Conservation (phyloP, 805 yeast species). For the Metschnikowia sp. region DNA sequence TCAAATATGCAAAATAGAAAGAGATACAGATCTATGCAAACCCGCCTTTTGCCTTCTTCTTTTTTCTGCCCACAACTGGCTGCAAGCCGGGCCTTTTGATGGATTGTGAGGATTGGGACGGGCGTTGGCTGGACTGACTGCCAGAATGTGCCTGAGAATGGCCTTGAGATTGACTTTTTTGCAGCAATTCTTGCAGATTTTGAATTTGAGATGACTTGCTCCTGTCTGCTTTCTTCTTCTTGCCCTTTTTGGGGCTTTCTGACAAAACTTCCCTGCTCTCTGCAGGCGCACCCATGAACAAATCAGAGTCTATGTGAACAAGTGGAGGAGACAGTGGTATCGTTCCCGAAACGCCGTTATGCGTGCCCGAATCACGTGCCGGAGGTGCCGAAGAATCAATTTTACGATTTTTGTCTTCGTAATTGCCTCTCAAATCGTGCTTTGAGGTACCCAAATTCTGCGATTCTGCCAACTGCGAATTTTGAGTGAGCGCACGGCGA, state of each 20-base stretch:
- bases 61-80: slow-evolving; percentile 20
- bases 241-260: no score
- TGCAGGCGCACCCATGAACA: no score
- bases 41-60: slow-evolving; percentile 45
- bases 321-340: slow-evolving; percentile 2
- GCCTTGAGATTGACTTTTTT: neutral
- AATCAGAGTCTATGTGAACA: neutral
- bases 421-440: no score
- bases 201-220: neutral
- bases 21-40: slow-evolving; percentile 24
- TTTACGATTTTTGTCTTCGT: no score
- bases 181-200: neutral
- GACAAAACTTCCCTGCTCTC: no score
- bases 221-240: neutral
- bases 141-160: no score
- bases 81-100: slow-evolving; percentile 8
- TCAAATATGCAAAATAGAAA: neutral
- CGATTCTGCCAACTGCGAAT: slow-evolving; percentile 5
- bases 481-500: slow-evolving; percentile 11
- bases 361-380: neutral
- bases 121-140: neutral
- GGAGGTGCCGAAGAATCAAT: neutral
- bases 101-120: slow-evolving; percentile 1
- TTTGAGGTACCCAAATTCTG: neutral
- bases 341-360: neutral